Percentiles rank a stretch among this genome's conserved stretches.
phyloP scores from a whole-genome alignment of 2,329 filamentous ascomycete genomes.

The Monilinia fructigena region DNA sequence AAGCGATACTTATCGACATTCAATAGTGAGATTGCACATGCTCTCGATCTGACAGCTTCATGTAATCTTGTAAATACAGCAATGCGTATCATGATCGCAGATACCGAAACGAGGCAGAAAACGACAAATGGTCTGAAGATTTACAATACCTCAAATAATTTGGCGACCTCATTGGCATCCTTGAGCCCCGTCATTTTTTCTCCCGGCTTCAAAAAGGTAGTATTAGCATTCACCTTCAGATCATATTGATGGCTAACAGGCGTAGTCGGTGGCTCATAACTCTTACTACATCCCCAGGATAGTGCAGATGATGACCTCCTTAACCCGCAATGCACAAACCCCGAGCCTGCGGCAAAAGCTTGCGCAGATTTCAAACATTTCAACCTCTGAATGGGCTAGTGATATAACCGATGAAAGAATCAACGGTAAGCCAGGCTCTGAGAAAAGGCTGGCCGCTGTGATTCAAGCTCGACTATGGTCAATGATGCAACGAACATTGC shows the following conservation, averaged over 20 bases:
- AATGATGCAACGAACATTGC: conserved; percentile 35
- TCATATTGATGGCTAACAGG: conserved; percentile 7
- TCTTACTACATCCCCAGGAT: conserved; percentile 21
- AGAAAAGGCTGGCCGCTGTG: conserved; percentile 25
- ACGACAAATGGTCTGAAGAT: conserved; percentile 24
- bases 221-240: neutral
- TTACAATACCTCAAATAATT: conserved; percentile 19
- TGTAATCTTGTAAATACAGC: conserved; percentile 24
- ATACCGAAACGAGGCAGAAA: conserved; percentile 5
- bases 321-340: conserved; percentile 20
- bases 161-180: conserved; percentile 19
- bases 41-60: conserved; percentile 9
- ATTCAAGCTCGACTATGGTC: conserved; percentile 32
- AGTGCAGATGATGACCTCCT: conserved; percentile 19
- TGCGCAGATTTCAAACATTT: neutral
- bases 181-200: conserved; percentile 32
- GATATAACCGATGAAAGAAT: neutral
- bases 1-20: neutral
- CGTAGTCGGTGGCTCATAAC: conserved; percentile 21
- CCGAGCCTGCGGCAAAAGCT: conserved; percentile 19
- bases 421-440: conserved; percentile 19
- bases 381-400: neutral
- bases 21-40: neutral
- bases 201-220: conserved; percentile 36
- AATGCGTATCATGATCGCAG: conserved; percentile 27